Evolutionary conservation across 2,329 filamentous ascomycete genomes (phyloP), one percentile per base, ranked within the genome.

Genomic region (Lachnellula cervina): DNA sequence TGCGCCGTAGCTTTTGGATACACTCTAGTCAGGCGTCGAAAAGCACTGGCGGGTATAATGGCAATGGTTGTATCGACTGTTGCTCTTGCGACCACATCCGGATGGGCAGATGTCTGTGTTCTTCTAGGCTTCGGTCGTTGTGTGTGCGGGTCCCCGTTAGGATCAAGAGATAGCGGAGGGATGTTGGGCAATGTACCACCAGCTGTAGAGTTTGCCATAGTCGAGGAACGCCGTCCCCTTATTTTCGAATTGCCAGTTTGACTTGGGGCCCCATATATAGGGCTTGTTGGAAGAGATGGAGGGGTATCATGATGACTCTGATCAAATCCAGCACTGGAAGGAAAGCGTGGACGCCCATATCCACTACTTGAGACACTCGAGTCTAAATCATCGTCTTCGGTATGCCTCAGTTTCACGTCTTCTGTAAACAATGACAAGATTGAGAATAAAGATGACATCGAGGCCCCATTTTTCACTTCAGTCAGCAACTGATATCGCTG

Each of bases 371-470:
- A 71, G 37, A 68, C 61, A 53, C 66, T 70, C 3, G 71, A 72
- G 14, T 70, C 69, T 13, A 59, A 23, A 32, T 67, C 63, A 47
- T 70, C 67, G 4, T 89, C 85, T n/a, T 87, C 84, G 0, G 86
- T 82, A 60, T 86, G 79, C 21, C 85, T 83, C 35, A 99, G 76
- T 62, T 89, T 88, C 52, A 99, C 85, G 66, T 97, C 92, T 70
- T 99, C 94, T 3, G 94, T 99, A 68, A 99, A 99, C 0, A 99
- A 77, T 2, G 93, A 96, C 73, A 99, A 84, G 63, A 99, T 96
- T 0, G 94, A 97, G 72, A 99, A 99, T 2, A 99, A 74, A 0
- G 94, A 99, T 5, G 94, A 99, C 93, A 99, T 97, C 1, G 95
- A 93, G 1, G 94, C 92, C 14, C 94, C 94, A 66, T 99, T 99